Conservation (phyloP, 768 basidiomycete species). For the Lactarius indigo region DNA sequence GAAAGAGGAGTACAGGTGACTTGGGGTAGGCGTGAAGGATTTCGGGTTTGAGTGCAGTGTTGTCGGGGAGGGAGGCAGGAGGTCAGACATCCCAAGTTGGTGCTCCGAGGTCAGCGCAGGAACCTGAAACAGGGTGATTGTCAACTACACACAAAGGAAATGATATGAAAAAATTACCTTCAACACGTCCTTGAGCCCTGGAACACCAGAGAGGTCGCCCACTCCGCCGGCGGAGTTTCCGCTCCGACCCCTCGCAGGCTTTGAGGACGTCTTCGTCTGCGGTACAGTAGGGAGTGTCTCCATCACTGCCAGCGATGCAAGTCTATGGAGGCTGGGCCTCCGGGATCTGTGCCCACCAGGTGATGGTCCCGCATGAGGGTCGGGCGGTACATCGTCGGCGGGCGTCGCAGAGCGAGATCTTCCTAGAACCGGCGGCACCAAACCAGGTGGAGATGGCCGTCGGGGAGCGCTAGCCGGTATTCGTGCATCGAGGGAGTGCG, state of each 20-base stretch:
- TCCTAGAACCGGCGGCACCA: conserved; percentile 32
- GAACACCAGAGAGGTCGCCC: conserved; percentile 41
- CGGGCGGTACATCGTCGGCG: conserved; percentile 21
- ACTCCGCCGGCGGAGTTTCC: conserved; percentile 45
- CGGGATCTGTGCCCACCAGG: conserved; percentile 22
- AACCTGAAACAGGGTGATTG: conserved; percentile 39
- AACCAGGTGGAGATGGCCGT: conserved; percentile 29
- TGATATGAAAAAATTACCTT: conserved; percentile 44
- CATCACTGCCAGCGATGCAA: conserved; percentile 54
- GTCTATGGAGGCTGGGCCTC: conserved; percentile 44
- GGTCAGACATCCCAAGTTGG: conserved; percentile 61
- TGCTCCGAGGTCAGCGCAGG: conserved; percentile 68
- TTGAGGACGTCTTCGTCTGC: conserved; percentile 46
- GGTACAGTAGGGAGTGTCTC: conserved; percentile 39
- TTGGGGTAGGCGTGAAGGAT: conserved; percentile 39
- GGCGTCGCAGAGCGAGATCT: conserved; percentile 37
- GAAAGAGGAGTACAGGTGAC: conserved; percentile 35
- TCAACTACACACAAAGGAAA: not conserved
- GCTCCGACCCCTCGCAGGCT: conserved; percentile 41
- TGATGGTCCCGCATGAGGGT: conserved; percentile 6
- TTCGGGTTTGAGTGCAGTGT: conserved; percentile 37
- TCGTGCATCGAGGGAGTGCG: conserved; percentile 50
- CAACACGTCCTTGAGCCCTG: conserved; percentile 68
- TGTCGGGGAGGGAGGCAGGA: conserved; percentile 73
- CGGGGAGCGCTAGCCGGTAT: conserved; percentile 29